Conservation (phyloP, 108 stramenopile genomes). For the Parietichytrium sp. region DNA sequence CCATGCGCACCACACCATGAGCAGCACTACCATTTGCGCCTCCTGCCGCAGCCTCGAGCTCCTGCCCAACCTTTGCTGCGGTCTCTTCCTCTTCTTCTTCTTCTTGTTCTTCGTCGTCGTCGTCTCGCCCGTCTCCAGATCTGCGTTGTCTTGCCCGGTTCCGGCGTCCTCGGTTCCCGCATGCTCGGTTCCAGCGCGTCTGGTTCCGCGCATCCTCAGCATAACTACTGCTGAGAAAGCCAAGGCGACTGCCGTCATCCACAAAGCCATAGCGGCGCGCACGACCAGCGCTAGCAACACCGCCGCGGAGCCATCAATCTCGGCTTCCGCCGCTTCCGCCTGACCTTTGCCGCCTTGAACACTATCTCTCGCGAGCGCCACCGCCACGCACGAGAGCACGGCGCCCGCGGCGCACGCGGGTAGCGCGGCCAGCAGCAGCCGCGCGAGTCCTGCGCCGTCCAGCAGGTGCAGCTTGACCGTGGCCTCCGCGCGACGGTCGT, state of each 20-base stretch:
- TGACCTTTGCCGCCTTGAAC: no score
- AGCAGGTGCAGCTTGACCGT: slow-evolving; percentile 21
- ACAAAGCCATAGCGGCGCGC: neutral
- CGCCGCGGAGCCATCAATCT: neutral
- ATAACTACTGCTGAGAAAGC: neutral
- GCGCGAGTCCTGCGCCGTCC: neutral
- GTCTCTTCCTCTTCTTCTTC: no score
- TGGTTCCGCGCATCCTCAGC: no score
- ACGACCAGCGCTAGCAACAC: slow-evolving; percentile 9
- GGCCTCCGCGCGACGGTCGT: slow-evolving; percentile 12
- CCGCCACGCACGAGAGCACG: neutral
- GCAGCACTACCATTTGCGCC: neutral
- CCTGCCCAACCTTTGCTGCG: neutral
- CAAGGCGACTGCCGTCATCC: neutral
- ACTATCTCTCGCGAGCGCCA: no score
- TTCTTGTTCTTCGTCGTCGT: neutral
- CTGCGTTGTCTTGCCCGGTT: no score
- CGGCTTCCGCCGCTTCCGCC: neutral
- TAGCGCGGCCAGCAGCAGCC: neutral
- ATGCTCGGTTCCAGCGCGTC: no score
- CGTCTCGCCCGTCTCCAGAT: neutral
- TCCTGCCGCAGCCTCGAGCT: neutral
- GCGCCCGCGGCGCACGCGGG: no score
- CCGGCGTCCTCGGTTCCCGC: no score
- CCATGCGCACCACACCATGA: slow-evolving; percentile 7